Percentiles rank a stretch among this genome's conserved stretches.
Evolutionary conservation across 1,139 yeast genomes (phyloP).

Genomic region (Trichomonascaceae sp.): DNA sequence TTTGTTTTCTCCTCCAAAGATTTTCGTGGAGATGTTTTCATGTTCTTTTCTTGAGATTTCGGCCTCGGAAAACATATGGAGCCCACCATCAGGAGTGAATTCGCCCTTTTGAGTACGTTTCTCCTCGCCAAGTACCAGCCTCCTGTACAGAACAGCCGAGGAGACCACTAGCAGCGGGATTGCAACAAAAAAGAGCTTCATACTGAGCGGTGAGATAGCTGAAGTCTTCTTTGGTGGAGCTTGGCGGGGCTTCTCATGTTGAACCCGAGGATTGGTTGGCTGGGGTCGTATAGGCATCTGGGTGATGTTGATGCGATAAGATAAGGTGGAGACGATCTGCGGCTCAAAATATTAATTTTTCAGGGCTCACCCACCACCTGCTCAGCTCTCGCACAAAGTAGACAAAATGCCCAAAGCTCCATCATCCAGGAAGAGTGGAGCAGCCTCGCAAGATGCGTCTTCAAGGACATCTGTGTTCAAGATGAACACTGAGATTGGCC

Average conservation of each 20-base stretch:
- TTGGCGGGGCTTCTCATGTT: too few species aligned
- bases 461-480: constrained; percentile 61
- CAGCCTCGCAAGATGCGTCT: constrained; percentile 9
- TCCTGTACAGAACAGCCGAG: constrained; percentile 23
- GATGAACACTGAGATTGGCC: constrained; percentile 93
- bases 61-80: constrained; percentile 32
- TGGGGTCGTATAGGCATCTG: too few species aligned
- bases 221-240: too few species aligned
- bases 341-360: too few species aligned
- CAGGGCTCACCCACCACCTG: too few species aligned
- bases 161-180: constrained; percentile 29
- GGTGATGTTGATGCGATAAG: too few species aligned
- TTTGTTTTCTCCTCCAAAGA: constrained; percentile 30
- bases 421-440: constrained; percentile 9
- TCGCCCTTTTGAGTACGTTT: constrained; percentile 37
- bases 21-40: constrained; percentile 27
- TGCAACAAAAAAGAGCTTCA: constrained; percentile 31
- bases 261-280: too few species aligned
- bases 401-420: constrained; percentile 14
- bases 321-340: too few species aligned
- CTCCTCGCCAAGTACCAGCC: constrained; percentile 31
- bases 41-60: constrained; percentile 29
- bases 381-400: constrained; percentile 1
- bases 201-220: constrained; percentile 12
- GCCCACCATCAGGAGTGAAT: constrained; percentile 34